Base-by-base conservation (phyloP, 257 asterid species). In the Euphrasia confusa region DNA sequence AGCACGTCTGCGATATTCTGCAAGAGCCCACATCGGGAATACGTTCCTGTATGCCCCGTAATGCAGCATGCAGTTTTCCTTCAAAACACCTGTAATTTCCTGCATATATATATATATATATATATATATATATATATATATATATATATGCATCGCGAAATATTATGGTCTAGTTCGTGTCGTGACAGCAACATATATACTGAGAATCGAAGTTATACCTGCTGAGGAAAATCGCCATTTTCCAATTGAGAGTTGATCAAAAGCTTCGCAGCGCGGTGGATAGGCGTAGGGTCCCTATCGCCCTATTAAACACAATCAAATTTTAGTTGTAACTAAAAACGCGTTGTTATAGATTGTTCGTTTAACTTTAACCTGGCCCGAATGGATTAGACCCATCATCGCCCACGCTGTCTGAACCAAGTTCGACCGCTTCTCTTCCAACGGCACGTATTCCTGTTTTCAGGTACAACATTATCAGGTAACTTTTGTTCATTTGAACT, bases 381-480 rank as follows among this genome's bases (percentile, higher is more conserved):
- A 75, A 66, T 82, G 78, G 65, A 87, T 78, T 17, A 90, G 76
- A 5, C 90, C 96, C 95, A 85, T 83, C 79, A 83, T 49, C 7
- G 90, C 95, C 96, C 96, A 90, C 0, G 96, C 74, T 33, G 96
- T 87, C 27, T 90, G 96, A 26, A 87, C 96, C 73, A 90, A 75
- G 66, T 87, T 87, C 6, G 96, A 90, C 7, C 71, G 72, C 0
- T 74, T 72, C 18, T 69, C 82, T 71, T 87, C 90, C 3, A 90
- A 70, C 11, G 83, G 84, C 3, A 83, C 74, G 11, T 84, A 87
- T 69, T 67, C 78, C 97, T 90, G 58, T 14, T n/a, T n/a, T 7
- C 18, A 17, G 3, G 56, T 40, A 49, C 10, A 58, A 0, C 27
- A 2, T 9, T 17, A 11, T 45, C 3, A 33, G 58, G 24, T 21